Conservation (phyloP, 2,329 filamentous ascomycete genomes). For the Arachnomyces sp. region DNA sequence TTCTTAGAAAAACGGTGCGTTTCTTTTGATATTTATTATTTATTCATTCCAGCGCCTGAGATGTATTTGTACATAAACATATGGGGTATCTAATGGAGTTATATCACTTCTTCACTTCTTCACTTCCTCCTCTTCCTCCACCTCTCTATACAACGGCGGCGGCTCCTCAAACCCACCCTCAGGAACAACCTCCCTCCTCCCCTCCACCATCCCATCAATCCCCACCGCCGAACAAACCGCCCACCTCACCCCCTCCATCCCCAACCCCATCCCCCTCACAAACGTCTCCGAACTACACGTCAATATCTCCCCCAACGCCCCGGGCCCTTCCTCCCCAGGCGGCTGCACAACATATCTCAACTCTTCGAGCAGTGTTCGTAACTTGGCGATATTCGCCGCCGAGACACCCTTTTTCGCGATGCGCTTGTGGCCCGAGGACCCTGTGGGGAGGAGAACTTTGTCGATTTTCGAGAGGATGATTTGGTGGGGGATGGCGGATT, state of each 20-base stretch:
- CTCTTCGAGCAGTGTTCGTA: slow-evolving; percentile 34
- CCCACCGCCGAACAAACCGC: slow-evolving; percentile 57
- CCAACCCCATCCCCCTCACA: slow-evolving; percentile 43
- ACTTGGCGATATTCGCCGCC: slow-evolving; percentile 19
- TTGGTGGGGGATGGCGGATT: slow-evolving; percentile 55
- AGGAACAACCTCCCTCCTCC: not conserved
- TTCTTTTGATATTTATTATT: no score
- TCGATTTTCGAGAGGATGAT: slow-evolving; percentile 62
- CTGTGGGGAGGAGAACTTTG: slow-evolving; percentile 36
- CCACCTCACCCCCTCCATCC: slow-evolving; percentile 57
- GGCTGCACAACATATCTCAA: slow-evolving; percentile 39
- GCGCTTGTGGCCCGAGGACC: slow-evolving; percentile 14
- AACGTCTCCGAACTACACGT: slow-evolving; percentile 49
- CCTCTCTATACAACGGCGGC: slow-evolving; percentile 1
- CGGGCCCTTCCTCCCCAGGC: slow-evolving; percentile 21
- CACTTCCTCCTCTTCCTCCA: not conserved
- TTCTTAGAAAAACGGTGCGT: no score
- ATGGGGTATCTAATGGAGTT: not conserved
- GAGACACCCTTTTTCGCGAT: slow-evolving; percentile 14
- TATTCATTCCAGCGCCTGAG: no score
- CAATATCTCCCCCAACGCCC: slow-evolving; percentile 52
- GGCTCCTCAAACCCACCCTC: slow-evolving; percentile 18
- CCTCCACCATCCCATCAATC: slow-evolving; percentile 38
- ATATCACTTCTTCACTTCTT: not conserved
- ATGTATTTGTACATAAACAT: no score